These are phyloP conservation scores for Porphyridium purpureum DNA, from an alignment of 23 red algal species.

Conservation along the genomic window DNA sequence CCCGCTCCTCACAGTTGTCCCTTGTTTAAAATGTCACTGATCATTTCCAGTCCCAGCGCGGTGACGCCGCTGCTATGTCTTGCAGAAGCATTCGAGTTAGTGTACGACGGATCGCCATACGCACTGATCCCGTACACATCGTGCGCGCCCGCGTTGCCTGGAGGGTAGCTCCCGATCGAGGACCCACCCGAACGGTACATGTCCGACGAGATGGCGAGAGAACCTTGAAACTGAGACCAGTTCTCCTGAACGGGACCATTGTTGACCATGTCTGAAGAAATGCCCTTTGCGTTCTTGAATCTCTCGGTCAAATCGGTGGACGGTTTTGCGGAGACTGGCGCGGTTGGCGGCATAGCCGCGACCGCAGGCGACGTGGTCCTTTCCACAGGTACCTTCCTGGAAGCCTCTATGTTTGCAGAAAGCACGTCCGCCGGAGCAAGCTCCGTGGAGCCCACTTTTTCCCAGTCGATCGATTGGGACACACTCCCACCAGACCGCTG, in stretches of 20 bases:
- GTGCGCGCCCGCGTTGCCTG: no score
- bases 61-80: no score
- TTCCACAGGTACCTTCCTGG: neutral
- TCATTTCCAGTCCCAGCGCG: no score
- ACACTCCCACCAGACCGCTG: neutral
- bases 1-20: no score
- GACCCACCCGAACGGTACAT: no score
- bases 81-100: no score
- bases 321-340: neutral
- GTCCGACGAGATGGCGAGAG: neutral
- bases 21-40: no score
- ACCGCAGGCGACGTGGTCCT: neutral
- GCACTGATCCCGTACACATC: no score
- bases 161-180: no score
- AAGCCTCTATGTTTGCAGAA: neutral
- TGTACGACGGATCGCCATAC: no score
- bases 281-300: neutral
- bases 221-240: neutral
- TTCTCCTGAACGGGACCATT: neutral
- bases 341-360: neutral
- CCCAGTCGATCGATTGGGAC: neutral
- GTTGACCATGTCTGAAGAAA: neutral
- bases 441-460: neutral
- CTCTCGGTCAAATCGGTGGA: neutral
- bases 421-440: neutral